Evolutionary conservation across 2,329 filamentous ascomycete genomes (phyloP), one percentile per base, ranked within the genome.

Genomic region (Fusarium longipes): DNA sequence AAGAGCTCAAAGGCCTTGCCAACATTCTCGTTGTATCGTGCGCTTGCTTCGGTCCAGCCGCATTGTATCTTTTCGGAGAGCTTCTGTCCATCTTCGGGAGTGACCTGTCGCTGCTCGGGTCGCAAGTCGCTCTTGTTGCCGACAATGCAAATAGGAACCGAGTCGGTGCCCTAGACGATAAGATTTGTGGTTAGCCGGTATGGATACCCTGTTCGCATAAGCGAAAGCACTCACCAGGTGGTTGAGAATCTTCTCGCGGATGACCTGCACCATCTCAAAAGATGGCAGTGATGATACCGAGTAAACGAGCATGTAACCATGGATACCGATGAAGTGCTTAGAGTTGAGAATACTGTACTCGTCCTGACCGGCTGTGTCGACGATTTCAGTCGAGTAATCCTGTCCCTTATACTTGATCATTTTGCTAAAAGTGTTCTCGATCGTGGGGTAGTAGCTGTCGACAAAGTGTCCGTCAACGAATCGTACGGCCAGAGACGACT

Each of bases 311-410:
- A 99, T 93, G 80, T 98, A 99, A 57, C 96, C 96, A 82, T 99
- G 96, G 71, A 98, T 98, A 67, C 96, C 96, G 78, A 99, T 98
- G 75, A 98, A 98, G 78, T 98, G 95, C 83, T 98, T 98, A 66
- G 93, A 97, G 81, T 97, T 98, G 65, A 99, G 85, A 70, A 98
- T 97, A 77, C 93, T 97, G 84, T 99, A 99, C 81, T 99, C 96
- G 83, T 99, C 96, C 91, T 97, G 94, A 63, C 96, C 96, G 52
- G 96, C 96, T 27, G 96, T 99, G 78, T 99, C 96, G 78, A 99
- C 96, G 75, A 99, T 98, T 82, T 99, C 96, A 14, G 94, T 97
- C 50, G 92, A 89, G 80, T 90, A 99, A 70, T 98, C 96, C 79
- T 97, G 93, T 49, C 92, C 91, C 80, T 96, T 97, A 80, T 92